These are phyloP conservation scores for Truncatella angustata DNA, from an alignment of 2,329 filamentous ascomycete species.

Conservation along the genomic window DNA sequence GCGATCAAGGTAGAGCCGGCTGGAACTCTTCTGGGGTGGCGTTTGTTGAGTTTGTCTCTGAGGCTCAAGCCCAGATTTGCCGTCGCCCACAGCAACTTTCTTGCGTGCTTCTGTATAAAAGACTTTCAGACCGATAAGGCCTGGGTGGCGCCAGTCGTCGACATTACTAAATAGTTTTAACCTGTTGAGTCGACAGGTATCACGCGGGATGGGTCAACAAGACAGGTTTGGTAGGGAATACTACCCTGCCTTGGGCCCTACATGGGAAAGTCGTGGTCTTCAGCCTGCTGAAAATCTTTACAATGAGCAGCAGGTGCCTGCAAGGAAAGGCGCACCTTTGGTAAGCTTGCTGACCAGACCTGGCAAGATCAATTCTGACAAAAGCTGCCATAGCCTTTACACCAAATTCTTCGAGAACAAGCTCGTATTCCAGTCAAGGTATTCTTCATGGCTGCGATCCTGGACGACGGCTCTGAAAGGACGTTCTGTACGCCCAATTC, in stretches of 20 bases:
- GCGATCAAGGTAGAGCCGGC: too few relatives aligned
- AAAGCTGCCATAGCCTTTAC: conserved; percentile 40
- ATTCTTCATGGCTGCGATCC: conserved; percentile 52
- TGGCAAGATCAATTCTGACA: neutral
- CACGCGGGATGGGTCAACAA: conserved; percentile 6
- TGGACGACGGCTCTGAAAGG: conserved; percentile 42
- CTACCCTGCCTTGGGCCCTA: neutral
- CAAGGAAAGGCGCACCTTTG: neutral
- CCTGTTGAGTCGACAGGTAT: too few relatives aligned
- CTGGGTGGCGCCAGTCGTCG: too few relatives aligned
- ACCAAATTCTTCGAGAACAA: conserved; percentile 48
- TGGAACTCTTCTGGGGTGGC: too few relatives aligned
- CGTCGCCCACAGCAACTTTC: too few relatives aligned
- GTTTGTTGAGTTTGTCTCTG: too few relatives aligned
- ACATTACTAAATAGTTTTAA: too few relatives aligned
- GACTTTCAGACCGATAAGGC: too few relatives aligned
- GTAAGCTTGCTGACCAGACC: neutral
- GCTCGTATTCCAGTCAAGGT: conserved; percentile 49
- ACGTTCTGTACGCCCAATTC: conserved; percentile 34
- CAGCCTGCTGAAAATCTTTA: neutral
- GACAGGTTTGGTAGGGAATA: conserved; percentile 4
- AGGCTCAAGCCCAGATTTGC: too few relatives aligned
- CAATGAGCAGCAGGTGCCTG: neutral
- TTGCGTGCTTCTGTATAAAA: too few relatives aligned
- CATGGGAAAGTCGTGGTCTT: neutral